Conservation (phyloP, 441 rosid genomes). For the Cnidoscolus chayamansa region DNA sequence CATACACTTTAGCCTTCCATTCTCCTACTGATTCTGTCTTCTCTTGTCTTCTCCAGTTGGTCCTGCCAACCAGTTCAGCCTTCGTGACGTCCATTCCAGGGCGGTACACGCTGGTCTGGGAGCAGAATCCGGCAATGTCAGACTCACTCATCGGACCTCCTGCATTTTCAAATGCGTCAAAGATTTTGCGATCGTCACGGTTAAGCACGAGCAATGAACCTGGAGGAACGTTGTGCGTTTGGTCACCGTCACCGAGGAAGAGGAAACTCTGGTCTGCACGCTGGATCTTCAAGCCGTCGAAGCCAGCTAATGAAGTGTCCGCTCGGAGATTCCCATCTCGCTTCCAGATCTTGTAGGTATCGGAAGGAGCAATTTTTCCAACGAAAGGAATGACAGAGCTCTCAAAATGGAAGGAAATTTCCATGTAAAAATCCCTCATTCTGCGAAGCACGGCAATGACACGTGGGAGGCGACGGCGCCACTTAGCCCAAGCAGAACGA, state of each 20-base stretch:
- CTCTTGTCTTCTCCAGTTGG: slow-evolving; percentile 79
- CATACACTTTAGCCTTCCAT: slow-evolving; percentile 84
- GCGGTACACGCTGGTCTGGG: slow-evolving; percentile 68
- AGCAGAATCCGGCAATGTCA: slow-evolving; percentile 51
- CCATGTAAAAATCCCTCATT: slow-evolving; percentile 96
- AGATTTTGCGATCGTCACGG: slow-evolving; percentile 59
- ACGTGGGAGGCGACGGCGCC: slow-evolving; percentile 84
- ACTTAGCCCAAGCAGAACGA: slow-evolving; percentile 77
- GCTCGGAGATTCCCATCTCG: slow-evolving; percentile 85
- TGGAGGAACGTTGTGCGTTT: slow-evolving; percentile 42
- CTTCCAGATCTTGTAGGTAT: slow-evolving; percentile 95
- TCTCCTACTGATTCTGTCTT: slow-evolving; percentile 72
- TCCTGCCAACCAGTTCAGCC: slow-evolving; percentile 66
- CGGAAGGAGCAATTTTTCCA: slow-evolving; percentile 83
- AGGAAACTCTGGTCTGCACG: slow-evolving; percentile 88
- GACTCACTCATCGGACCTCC: slow-evolving; percentile 66
- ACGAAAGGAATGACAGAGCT: slow-evolving; percentile 94
- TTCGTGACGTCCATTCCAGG: slow-evolving; percentile 92
- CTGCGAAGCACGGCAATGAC: slow-evolving; percentile 61
- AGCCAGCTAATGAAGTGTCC: slow-evolving; percentile 81
- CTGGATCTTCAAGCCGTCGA: slow-evolving; percentile 78
- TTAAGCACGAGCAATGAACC: slow-evolving; percentile 74
- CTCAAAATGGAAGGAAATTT: slow-evolving; percentile 87
- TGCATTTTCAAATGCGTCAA: slow-evolving; percentile 75
- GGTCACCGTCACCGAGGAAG: slow-evolving; percentile 79